Base-by-base conservation (phyloP, 305 asterid genomes). In the Fraxinus floribunda region DNA sequence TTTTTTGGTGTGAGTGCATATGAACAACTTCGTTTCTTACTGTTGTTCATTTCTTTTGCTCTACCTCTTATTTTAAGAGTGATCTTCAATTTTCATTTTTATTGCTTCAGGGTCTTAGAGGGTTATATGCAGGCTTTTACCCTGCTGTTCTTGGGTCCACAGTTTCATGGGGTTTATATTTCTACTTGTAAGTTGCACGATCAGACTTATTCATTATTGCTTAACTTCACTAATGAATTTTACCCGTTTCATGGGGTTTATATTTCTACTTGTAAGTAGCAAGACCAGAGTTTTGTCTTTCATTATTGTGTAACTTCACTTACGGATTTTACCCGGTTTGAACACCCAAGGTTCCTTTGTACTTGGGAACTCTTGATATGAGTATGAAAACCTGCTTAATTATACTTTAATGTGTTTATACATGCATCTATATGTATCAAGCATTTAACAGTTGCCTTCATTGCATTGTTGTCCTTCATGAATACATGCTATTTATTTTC, bases 101-200 rank as follows among this genome's bases (percentile, higher is more conserved):
- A 6, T 82, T 68, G 80, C 85, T 87, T 85, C 95, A 96, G 99
- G 98, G 98, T 83, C 71, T 93, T 60, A 88, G 93, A 93, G 98
- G 99, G 79, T 91, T 96, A 66, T 97, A 97, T 87, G 97, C 94
- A 81, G 98, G 98, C 71, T 93, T 97, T 87, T 94, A 87, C 80
- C 99, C 98, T 85, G 99, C 99, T 72, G 94, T 94, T 90, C 95
- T 97, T 82, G 99, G 99, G 83, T 97, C 99, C 68, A 94, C 98
- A 80, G 66, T 97, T 84, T 96, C 98, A 20, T 94, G 98, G 98
- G 95, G 94, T 83, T 91, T 96, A 84, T 96, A 93, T 86, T 96
- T 96, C 89, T 96, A 87, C 94, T 92, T 97, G 99, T 97, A 92
- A 91, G 98, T 88, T 60, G 77, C 81, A 70, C 7, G 49, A 44